Conservation (phyloP, 2,329 filamentous ascomycete species). For the Colletotrichum sp. region DNA sequence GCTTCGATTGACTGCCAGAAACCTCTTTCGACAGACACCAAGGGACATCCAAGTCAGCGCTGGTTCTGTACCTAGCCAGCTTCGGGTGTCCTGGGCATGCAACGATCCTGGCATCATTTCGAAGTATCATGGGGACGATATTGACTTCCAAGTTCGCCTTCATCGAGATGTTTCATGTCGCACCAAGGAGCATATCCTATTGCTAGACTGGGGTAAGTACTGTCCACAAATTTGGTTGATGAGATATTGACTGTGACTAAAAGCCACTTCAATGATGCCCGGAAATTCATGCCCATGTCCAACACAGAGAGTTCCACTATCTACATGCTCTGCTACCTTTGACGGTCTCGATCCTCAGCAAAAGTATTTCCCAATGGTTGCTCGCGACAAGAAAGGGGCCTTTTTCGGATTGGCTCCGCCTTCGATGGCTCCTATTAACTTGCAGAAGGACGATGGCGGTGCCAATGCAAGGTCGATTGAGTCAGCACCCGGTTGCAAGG, state of each 20-base stretch:
- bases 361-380: background rate
- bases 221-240: background rate
- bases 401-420: background rate
- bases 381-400: accelerated
- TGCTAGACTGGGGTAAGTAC: background rate
- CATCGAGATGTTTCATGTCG: background rate
- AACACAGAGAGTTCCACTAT: background rate
- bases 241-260: background rate
- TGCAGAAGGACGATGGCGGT: background rate
- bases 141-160: background rate
- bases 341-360: background rate
- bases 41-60: background rate
- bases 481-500: accelerated
- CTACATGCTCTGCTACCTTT: background rate
- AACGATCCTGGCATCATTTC: background rate
- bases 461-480: too few relatives aligned
- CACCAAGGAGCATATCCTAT: background rate
- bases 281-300: too few relatives aligned
- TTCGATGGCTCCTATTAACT: too few relatives aligned
- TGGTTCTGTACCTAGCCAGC: background rate
- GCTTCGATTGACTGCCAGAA: background rate
- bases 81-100: background rate
- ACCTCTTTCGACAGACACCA: background rate
- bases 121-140: background rate
- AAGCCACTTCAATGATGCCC: too few relatives aligned